Conservation (phyloP, 2,329 filamentous ascomycete species). For the Epichloe hybrida region DNA sequence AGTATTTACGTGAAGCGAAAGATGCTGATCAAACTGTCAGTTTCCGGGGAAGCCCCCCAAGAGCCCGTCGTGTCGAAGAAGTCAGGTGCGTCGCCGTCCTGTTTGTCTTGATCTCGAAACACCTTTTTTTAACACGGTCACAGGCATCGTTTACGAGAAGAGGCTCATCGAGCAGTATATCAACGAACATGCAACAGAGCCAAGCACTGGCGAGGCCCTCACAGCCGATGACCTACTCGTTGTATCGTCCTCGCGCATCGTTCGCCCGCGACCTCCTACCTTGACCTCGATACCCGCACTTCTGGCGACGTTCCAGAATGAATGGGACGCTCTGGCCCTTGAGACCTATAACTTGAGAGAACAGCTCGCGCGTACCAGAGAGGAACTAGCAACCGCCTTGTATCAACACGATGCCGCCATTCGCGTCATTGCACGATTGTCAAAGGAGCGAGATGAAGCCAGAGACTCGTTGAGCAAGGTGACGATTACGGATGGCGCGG, state of each 20-base stretch:
- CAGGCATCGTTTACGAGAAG: constrained; percentile 86
- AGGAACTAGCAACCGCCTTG: constrained; percentile 84
- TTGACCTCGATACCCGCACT: constrained; percentile 93
- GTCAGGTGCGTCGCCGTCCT: constrained; percentile 50
- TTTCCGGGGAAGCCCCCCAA: constrained; percentile 92
- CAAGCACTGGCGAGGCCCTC: constrained; percentile 76
- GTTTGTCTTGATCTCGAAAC: background rate
- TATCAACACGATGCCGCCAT: constrained; percentile 98
- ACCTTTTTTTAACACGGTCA: background rate
- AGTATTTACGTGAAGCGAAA: no score
- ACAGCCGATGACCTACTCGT: constrained; percentile 74
- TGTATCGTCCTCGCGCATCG: constrained; percentile 69
- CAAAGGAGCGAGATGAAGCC: constrained; percentile 86
- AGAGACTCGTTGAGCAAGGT: constrained; percentile 78
- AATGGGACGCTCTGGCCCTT: constrained; percentile 89
- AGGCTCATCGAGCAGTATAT: constrained; percentile 92
- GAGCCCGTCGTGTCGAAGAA: constrained; percentile 91
- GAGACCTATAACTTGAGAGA: constrained; percentile 87
- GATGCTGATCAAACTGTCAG: constrained; percentile 29
- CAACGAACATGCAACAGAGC: constrained; percentile 83
- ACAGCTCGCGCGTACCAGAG: constrained; percentile 75
- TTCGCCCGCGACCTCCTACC: constrained; percentile 80
- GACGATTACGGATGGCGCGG: constrained; percentile 47
- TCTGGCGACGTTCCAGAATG: constrained; percentile 89
- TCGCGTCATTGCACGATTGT: constrained; percentile 79